A percentile compares a stretch with the other conserved stretches of the same genome.
Conservation (phyloP, 1,284 basidiomycete genomes). For the Moesziomyces parantarcticus region DNA sequence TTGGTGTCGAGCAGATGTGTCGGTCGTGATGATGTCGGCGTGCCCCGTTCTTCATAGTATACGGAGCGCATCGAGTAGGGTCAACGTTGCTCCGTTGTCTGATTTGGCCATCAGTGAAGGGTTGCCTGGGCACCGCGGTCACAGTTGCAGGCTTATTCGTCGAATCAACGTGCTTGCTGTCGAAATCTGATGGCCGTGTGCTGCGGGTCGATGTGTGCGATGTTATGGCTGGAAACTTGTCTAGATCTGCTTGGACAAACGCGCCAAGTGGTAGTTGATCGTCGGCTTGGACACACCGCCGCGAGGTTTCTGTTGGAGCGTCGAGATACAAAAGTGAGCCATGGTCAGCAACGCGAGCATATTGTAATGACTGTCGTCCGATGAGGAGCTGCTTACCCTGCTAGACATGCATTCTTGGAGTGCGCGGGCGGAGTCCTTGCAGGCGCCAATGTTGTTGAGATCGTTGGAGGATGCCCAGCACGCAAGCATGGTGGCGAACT, state of each 20-base stretch:
- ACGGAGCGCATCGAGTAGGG: no score
- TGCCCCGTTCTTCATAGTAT: no score
- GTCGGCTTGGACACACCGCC: slow-evolving; percentile 56
- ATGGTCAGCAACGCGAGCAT: background rate
- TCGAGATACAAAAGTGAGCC: background rate
- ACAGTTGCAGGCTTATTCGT: background rate
- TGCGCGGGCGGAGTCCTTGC: slow-evolving; percentile 76
- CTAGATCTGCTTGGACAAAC: slow-evolving; percentile 61
- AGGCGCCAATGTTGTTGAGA: slow-evolving; percentile 74
- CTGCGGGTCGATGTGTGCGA: background rate
- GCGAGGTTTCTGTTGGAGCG: slow-evolving; percentile 23
- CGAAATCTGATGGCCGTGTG: background rate
- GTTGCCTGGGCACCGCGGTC: background rate
- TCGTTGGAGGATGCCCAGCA: slow-evolving; percentile 90
- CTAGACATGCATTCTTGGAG: slow-evolving; percentile 88
- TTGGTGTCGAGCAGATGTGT: no score
- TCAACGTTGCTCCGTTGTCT: no score
- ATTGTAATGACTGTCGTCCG: no score
- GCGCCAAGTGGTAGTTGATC: slow-evolving; percentile 67
- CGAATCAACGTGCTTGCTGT: no score
- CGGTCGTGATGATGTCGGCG: no score
- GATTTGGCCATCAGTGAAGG: no score
- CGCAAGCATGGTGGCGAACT: slow-evolving; percentile 83
- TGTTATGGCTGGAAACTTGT: background rate
- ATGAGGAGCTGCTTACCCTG: slow-evolving; percentile 73